Evolutionary conservation across 140 eudicot species (phyloP).

Genomic region (Oenanthe javanica): DNA sequence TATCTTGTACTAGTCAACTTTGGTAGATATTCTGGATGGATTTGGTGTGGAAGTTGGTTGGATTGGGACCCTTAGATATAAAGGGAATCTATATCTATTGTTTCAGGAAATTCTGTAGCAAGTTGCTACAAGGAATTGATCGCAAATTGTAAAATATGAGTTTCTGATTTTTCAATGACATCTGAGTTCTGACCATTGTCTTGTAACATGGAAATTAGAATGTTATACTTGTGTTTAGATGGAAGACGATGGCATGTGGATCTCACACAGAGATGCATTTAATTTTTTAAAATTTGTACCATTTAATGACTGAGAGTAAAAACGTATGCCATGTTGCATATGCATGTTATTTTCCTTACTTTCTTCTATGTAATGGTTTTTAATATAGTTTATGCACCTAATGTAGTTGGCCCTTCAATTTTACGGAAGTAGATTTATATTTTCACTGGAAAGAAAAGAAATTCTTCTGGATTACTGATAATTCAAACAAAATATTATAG

Average conservation of each 20-base stretch:
- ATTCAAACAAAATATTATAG: background rate
- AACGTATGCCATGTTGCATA: background rate
- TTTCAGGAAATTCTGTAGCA: background rate
- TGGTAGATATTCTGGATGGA: background rate
- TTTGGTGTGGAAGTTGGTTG: background rate
- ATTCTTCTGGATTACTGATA: background rate
- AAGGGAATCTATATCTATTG: background rate
- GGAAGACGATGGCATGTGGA: background rate
- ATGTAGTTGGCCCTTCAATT: background rate
- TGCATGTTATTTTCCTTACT: background rate
- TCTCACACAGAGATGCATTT: background rate
- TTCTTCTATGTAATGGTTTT: background rate
- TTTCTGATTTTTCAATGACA: background rate
- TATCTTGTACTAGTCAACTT: background rate
- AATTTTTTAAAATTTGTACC: background rate
- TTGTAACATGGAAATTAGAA: background rate
- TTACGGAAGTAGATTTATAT: background rate
- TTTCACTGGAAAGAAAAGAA: background rate
- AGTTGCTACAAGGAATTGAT: background rate
- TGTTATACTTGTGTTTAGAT: background rate
- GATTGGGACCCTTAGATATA: conserved; percentile 2
- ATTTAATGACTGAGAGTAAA: background rate
- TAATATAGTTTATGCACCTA: background rate
- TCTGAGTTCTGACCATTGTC: background rate
- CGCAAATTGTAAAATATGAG: background rate